Evolutionary conservation across 2,329 filamentous ascomycete genomes (phyloP), one percentile per base, ranked within the genome.

Genomic region (Neofusicoccum parvum): DNA sequence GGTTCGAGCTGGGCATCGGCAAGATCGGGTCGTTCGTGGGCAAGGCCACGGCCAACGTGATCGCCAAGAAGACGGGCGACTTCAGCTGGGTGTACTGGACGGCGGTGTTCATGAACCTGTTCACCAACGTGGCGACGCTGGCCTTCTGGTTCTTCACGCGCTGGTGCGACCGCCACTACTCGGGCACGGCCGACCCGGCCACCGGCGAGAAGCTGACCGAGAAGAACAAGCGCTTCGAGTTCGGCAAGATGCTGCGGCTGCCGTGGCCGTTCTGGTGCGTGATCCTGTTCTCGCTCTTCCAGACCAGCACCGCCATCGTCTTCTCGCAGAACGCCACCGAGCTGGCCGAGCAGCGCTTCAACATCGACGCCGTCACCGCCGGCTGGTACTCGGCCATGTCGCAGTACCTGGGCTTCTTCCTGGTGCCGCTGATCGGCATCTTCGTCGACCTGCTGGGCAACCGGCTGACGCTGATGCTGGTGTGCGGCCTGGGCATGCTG

Each of bases 11-110:
- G 0, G 85, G 82, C 0, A 82, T 89, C 62, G 85, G 85, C 17
- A 88, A 88, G 72, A 83, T 89, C 9, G 86, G 87, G 1, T 82
- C 81, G 0, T 88, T 89, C 65, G 84, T 87, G 1, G 87, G 87
- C 11, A 86, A 87, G 68, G 80, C 85, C 0, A 86, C 86, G 0
- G 85, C 86, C 3, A 88, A 88, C 51, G 78, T 87, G 23, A 88
- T 88, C 32, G 81, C 86, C 0, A 80, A 84, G 68, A 84, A 82
- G 12, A 85, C 83, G 0, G 85, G 86, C 0, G 80, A 88, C 69
- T 89, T 89, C 51, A 82, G 82, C 62, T 88, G 86, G 85, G 85
- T 85, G 0, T 88, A 84, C 70, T 88, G 87, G 87, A 83, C 83
- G 10, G 81, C 83, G 0, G 86, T 89, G 0, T 85, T 87, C 69